Base-by-base conservation (phyloP, 2,329 filamentous ascomycete genomes). In the Curvularia hawaiiensis region DNA sequence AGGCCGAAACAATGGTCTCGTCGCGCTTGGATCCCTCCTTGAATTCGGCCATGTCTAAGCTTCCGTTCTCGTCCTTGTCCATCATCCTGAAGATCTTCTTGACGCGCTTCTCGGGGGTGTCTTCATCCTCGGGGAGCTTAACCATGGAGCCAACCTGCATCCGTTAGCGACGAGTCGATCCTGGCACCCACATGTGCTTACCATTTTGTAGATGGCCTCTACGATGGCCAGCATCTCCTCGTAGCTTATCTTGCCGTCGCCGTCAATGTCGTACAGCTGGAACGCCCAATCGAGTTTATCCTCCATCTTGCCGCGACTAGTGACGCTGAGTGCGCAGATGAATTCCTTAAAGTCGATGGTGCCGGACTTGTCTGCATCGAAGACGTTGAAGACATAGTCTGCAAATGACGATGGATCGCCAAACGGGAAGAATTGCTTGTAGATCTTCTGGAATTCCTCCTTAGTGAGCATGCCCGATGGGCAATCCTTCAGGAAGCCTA, bases 311-410 rank as follows among this genome's bases (percentile, higher is more conserved):
- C 95, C 95, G 68, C 95, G 88, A 79, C 92, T 96, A 50, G 95
- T 99, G 73, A 99, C 94, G 78, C 92, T 97, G 63, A 99, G 82
- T 28, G 95, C 95, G 81, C 94, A 97, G 79, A 99, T 99, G 80
- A 99, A 99, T 79, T 99, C 95, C 78, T 98, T 98, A 80, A 99
- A 99, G 80, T 99, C 95, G 75, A 99, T 99, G 68, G 91, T 94
- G 66, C 95, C 95, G 44, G 92, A 97, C 74, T 96, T 96, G 80
- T 99, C 95, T 75, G 91, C 90, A 78, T 99, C 95, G 78, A 99
- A 99, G 39, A 99, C 95, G 70, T 97, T 97, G 83, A 99, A 99
- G 61, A 99, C 95, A 77, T 98, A 98, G 80, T 98, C 94, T 76
- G 95, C 95, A 76, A 99, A 99, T 3, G 91, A 95, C 26, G 92